Conservation (phyloP, 495 filamentous ascomycete genomes). For the Melanomma pulvis-pyrius region DNA sequence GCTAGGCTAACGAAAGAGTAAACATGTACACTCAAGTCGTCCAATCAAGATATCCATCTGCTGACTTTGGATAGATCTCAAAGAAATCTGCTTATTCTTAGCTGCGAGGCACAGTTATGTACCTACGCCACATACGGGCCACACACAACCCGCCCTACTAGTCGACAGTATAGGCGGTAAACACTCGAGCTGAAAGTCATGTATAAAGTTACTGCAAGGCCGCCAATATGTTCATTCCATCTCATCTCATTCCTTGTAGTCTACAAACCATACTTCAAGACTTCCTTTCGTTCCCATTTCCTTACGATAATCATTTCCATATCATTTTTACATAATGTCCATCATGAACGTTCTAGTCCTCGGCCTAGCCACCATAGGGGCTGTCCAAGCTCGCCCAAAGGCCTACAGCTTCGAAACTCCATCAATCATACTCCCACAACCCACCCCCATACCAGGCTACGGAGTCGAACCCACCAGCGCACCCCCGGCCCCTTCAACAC, state of each 20-base stretch:
- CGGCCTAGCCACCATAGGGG: conserved; percentile 29
- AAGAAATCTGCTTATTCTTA: conserved; percentile 23
- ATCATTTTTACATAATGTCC: conserved; percentile 26
- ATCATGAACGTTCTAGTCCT: conserved; percentile 30
- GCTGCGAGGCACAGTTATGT: background rate
- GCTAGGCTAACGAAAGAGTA: background rate
- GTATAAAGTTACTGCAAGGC: conserved; percentile 11
- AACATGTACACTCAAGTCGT: background rate
- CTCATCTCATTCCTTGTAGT: conserved; percentile 21
- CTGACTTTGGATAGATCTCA: background rate
- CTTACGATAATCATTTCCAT: conserved; percentile 18
- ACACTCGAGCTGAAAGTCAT: background rate
- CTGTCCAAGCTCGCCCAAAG: conserved; percentile 18
- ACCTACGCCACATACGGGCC: background rate
- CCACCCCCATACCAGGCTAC: background rate
- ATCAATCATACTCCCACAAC: background rate
- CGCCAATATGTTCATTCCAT: conserved; percentile 8
- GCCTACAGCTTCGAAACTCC: background rate
- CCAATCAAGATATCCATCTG: background rate
- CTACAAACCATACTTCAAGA: conserved; percentile 11
- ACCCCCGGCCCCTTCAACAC: background rate
- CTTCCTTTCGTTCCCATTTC: conserved; percentile 16
- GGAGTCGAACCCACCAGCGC: background rate
- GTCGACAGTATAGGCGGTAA: background rate
- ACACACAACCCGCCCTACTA: background rate